Conservation (phyloP, 2,329 filamentous ascomycete species). For the Pezicula rhizophila region DNA sequence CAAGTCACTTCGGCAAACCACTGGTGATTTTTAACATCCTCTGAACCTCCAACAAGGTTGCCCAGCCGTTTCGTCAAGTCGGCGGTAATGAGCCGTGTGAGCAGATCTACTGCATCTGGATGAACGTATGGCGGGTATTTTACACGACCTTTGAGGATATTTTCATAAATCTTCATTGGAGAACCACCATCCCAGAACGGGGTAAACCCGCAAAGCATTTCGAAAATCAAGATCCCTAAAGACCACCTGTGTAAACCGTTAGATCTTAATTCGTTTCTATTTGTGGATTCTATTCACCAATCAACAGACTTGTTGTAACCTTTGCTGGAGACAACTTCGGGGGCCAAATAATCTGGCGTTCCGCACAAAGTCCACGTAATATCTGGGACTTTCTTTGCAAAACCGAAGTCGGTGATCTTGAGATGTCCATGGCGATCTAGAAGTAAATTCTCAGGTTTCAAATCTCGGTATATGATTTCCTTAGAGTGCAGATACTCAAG, state of each 20-base stretch:
- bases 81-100: constrained; percentile 87
- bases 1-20: constrained; percentile 99
- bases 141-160: constrained; percentile 90
- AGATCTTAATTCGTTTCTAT: constrained; percentile 7
- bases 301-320: constrained; percentile 99
- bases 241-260: constrained; percentile 69
- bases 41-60: constrained; percentile 83
- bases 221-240: constrained; percentile 94
- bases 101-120: constrained; percentile 84
- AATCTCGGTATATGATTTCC: constrained; percentile 95
- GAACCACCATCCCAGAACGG: constrained; percentile 98
- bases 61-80: constrained; percentile 93
- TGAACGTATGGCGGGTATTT: constrained; percentile 97
- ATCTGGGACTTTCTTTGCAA: constrained; percentile 95
- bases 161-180: constrained; percentile 99
- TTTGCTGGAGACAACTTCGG: constrained; percentile 97
- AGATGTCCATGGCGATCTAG: constrained; percentile 89
- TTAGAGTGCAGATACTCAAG: constrained; percentile 91
- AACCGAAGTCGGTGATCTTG: constrained; percentile 98
- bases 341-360: constrained; percentile 94
- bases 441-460: constrained; percentile 92
- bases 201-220: constrained; percentile 98
- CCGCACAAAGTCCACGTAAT: constrained; percentile 99
- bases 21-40: constrained; percentile 89
- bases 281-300: constrained; percentile 58